A percentile compares a stretch with the other conserved stretches of the same genome.
phyloP scores from a whole-genome alignment of 1,139 yeast genomes.

The Suhomyces guaymorum region DNA sequence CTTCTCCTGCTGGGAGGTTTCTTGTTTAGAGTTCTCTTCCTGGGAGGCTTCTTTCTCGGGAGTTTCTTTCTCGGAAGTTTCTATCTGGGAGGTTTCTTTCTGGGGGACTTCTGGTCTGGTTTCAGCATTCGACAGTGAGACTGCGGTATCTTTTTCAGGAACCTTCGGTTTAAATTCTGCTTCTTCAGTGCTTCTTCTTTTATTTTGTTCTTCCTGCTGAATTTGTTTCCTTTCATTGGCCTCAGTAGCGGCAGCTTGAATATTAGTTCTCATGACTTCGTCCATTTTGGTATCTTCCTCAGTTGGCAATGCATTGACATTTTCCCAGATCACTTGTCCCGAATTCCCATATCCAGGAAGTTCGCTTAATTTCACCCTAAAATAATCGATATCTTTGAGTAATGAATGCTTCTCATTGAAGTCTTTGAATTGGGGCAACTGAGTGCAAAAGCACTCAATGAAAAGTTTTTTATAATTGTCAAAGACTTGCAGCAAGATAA shows the following conservation, averaged over 20 bases:
- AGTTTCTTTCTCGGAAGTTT: too few species aligned
- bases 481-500: conserved; percentile 57
- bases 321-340: conserved; percentile 67
- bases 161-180: too few species aligned
- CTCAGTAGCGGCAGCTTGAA: conserved; percentile 24
- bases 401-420: conserved; percentile 55
- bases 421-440: conserved; percentile 53
- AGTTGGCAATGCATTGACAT: conserved; percentile 56
- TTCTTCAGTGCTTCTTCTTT: too few species aligned
- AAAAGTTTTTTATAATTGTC: conserved; percentile 60
- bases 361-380: conserved; percentile 58
- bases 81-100: not conserved
- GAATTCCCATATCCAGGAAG: conserved; percentile 66
- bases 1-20: not conserved
- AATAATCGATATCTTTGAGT: conserved; percentile 64
- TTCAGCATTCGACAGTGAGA: too few species aligned
- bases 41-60: too few species aligned
- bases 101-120: not conserved
- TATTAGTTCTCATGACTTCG: conserved; percentile 44
- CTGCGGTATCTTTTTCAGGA: too few species aligned
- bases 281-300: conserved; percentile 53
- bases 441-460: conserved; percentile 54
- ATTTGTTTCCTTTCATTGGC: conserved; percentile 1
- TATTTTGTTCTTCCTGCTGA: too few species aligned
- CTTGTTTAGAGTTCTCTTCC: not conserved